Percentiles rank a stretch among this genome's conserved stretches.
Conservation (phyloP, 2,329 filamentous ascomycete genomes). For the Passalora sequoiae region DNA sequence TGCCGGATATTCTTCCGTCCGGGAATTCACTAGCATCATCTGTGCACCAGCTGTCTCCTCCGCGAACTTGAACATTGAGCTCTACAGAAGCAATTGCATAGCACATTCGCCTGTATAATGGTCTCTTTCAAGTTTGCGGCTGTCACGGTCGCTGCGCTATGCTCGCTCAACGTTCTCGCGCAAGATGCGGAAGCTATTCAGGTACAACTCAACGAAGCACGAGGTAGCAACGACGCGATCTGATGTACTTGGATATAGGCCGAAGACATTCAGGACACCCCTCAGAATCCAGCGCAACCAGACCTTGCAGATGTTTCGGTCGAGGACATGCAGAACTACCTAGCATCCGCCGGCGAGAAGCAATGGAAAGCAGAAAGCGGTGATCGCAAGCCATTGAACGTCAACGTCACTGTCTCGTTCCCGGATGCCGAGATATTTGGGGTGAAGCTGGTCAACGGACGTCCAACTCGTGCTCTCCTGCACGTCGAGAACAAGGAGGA, state of each 20-base stretch:
- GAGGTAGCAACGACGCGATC: constrained; percentile 17
- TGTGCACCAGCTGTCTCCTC: too few species aligned
- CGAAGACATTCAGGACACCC: constrained; percentile 16
- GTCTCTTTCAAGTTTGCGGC: constrained; percentile 67
- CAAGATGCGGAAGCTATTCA: constrained; percentile 38
- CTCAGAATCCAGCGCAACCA: constrained; percentile 8
- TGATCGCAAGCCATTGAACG: constrained; percentile 51
- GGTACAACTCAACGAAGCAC: constrained; percentile 24
- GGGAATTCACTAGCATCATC: too few species aligned
- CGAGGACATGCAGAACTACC: constrained; percentile 20
- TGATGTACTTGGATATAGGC: constrained; percentile 14
- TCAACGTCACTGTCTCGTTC: constrained; percentile 55
- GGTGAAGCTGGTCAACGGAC: constrained; percentile 91
- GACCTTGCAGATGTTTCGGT: constrained; percentile 14
- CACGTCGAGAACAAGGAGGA: constrained; percentile 81
- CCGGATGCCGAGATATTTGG: constrained; percentile 76
- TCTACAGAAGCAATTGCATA: too few species aligned
- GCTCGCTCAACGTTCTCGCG: constrained; percentile 60
- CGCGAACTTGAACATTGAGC: too few species aligned
- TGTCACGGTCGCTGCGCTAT: constrained; percentile 65
- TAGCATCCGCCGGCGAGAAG: constrained; percentile 11
- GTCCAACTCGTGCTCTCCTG: constrained; percentile 74
- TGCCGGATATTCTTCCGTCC: too few species aligned
- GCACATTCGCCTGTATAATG: too few species aligned
- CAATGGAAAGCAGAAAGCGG: constrained; percentile 21